Percentiles rank a stretch among this genome's conserved stretches.
phyloP scores from a whole-genome alignment of 805 yeast genomes.

The Saccharomycopsis amapae region DNA sequence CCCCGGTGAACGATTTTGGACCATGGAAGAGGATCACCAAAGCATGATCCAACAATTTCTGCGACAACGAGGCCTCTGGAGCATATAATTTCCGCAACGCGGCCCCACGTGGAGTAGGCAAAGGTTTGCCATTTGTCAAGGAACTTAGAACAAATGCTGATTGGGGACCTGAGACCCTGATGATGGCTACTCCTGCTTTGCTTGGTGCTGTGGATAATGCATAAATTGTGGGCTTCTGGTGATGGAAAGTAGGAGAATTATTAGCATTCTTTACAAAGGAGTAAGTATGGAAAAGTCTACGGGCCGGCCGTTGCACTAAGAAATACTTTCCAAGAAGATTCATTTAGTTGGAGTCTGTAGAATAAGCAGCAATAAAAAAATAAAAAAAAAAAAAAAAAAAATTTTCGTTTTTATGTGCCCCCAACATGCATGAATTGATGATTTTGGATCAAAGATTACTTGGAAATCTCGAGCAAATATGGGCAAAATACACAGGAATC shows the following conservation, averaged over 20 bases:
- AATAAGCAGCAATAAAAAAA: too few relatives aligned
- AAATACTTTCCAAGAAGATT: too few relatives aligned
- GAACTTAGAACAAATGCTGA: conserved; percentile 37
- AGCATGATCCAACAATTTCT: conserved; percentile 64
- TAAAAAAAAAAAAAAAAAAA: too few relatives aligned
- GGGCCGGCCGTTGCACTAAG: too few relatives aligned
- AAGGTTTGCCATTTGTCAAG: conserved; percentile 36
- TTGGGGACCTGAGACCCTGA: conserved; percentile 74
- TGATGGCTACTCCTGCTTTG: conserved; percentile 78
- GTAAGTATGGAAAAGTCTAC: too few relatives aligned
- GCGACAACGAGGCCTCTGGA: conserved; percentile 21
- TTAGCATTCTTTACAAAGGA: too few relatives aligned
- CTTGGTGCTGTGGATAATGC: conserved; percentile 84
- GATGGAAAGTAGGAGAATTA: not conserved
- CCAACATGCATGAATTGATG: too few relatives aligned
- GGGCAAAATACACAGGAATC: too few relatives aligned
- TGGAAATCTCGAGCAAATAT: too few relatives aligned
- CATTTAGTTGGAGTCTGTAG: too few relatives aligned
- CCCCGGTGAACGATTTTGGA: conserved; percentile 88
- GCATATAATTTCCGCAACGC: conserved; percentile 50
- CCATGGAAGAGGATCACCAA: conserved; percentile 58
- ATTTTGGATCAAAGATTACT: too few relatives aligned
- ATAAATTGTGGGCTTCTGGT: conserved; percentile 59
- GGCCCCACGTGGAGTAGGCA: conserved; percentile 48
- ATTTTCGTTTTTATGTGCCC: too few relatives aligned